Evolutionary conservation across 306 rosid genomes (phyloP).

Genomic region (Rosa chinensis): DNA sequence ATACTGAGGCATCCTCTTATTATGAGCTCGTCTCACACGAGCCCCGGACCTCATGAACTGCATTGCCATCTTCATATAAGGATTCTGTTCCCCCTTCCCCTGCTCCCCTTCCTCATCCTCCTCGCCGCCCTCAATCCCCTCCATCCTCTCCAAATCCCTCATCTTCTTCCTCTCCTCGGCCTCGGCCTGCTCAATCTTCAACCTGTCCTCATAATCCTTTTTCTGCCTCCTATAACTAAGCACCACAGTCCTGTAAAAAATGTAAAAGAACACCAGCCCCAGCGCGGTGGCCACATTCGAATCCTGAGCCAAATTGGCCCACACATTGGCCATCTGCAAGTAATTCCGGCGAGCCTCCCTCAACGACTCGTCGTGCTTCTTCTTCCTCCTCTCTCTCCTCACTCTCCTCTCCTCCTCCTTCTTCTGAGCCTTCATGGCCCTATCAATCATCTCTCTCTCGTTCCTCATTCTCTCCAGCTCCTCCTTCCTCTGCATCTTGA

Average conservation of each 20-base stretch:
- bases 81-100: constrained; percentile 72
- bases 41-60: constrained; percentile 99
- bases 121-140: constrained; percentile 49
- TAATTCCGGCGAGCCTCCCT: constrained; percentile 36
- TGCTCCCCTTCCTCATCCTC: constrained; percentile 59
- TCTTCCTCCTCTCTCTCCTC: constrained; percentile 47
- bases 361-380: constrained; percentile 47
- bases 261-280: constrained; percentile 65
- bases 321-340: constrained; percentile 41
- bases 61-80: constrained; percentile 82
- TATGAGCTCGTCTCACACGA: constrained; percentile 74
- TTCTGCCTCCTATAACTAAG: constrained; percentile 79
- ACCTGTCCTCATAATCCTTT: constrained; percentile 91
- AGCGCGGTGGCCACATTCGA: constrained; percentile 47
- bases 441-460: constrained; percentile 59
- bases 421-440: constrained; percentile 44
- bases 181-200: constrained; percentile 88
- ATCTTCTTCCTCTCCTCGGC: constrained; percentile 91
- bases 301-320: constrained; percentile 62
- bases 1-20: constrained; percentile 78
- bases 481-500: constrained; percentile 53
- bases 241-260: constrained; percentile 87
- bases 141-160: constrained; percentile 74
- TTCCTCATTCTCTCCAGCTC: constrained; percentile 45
- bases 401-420: constrained; percentile 60